Evolutionary conservation across 345 rosid genomes (phyloP).

Genomic region (Mallotus nudiflorus): DNA sequence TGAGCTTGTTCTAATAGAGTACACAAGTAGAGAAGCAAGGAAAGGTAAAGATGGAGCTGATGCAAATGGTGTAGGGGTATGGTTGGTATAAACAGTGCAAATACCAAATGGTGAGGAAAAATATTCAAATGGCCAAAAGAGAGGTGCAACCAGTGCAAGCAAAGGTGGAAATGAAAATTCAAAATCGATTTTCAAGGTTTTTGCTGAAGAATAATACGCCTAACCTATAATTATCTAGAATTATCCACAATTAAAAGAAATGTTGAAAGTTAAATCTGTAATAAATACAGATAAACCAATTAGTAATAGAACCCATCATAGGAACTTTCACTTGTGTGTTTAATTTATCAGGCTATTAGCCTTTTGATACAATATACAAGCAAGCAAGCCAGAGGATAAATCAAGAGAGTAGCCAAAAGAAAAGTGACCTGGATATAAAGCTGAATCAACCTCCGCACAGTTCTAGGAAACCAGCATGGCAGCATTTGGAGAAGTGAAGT

Average conservation of each 20-base stretch:
- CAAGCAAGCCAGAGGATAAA: conserved; percentile 12
- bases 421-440: conserved; percentile 80
- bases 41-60: background rate
- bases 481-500: conserved; percentile 93
- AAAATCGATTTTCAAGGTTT: background rate
- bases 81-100: background rate
- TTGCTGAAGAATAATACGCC: background rate
- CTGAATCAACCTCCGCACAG: conserved; percentile 84
- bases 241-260: background rate
- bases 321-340: background rate
- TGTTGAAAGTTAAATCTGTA: background rate
- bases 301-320: background rate
- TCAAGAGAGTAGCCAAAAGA: conserved; percentile 1
- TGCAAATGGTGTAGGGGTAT: background rate
- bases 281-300: background rate
- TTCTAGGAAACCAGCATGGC: conserved; percentile 97
- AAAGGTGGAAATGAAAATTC: background rate
- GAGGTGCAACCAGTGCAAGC: background rate
- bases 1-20: background rate
- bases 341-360: background rate
- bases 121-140: background rate
- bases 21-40: background rate
- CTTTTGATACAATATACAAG: background rate
- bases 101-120: background rate
- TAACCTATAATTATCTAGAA: background rate